A percentile compares a stretch with the other conserved stretches of the same genome.
Evolutionary conservation across 148 eudicot genomes (phyloP).

Genomic region (Camellia sinensis): DNA sequence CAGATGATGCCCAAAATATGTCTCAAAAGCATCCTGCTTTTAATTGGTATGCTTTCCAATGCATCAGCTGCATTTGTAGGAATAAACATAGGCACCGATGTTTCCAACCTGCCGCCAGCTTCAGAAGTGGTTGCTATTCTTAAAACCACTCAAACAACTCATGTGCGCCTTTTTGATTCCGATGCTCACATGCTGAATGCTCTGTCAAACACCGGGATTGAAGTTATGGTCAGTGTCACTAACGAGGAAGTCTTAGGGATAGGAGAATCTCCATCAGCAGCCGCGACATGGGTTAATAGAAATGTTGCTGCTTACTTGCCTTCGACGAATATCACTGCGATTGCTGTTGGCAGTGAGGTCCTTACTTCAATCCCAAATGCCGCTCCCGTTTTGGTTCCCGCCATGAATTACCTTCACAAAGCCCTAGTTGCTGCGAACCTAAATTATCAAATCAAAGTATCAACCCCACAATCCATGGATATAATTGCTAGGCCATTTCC

Average conservation of each 20-base stretch:
- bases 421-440: slow-evolving; percentile 57
- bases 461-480: slow-evolving; percentile 84
- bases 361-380: slow-evolving; percentile 68
- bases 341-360: slow-evolving; percentile 59
- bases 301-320: slow-evolving; percentile 69
- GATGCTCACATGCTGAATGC: slow-evolving; percentile 58
- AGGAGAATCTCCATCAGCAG: slow-evolving; percentile 66
- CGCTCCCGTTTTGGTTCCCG: slow-evolving; percentile 61
- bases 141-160: slow-evolving; percentile 40
- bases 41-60: slow-evolving; percentile 22
- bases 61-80: slow-evolving; percentile 46
- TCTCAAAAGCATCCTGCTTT: slow-evolving; percentile 27
- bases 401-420: slow-evolving; percentile 52
- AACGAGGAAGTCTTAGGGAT: slow-evolving; percentile 73
- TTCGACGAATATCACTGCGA: slow-evolving; percentile 58
- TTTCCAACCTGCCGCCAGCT: slow-evolving; percentile 45
- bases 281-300: slow-evolving; percentile 65
- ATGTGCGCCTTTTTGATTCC: slow-evolving; percentile 59
- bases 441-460: slow-evolving; percentile 69
- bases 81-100: slow-evolving; percentile 60
- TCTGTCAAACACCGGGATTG: slow-evolving; percentile 60
- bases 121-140: slow-evolving; percentile 52
- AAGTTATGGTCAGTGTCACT: slow-evolving; percentile 71
- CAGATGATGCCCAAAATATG: slow-evolving; percentile 38
- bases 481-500: slow-evolving; percentile 80